Evolutionary conservation across 2,329 filamentous ascomycete species (phyloP), one percentile per base, ranked within the genome.

Genomic region (Claviceps humidiphila): DNA sequence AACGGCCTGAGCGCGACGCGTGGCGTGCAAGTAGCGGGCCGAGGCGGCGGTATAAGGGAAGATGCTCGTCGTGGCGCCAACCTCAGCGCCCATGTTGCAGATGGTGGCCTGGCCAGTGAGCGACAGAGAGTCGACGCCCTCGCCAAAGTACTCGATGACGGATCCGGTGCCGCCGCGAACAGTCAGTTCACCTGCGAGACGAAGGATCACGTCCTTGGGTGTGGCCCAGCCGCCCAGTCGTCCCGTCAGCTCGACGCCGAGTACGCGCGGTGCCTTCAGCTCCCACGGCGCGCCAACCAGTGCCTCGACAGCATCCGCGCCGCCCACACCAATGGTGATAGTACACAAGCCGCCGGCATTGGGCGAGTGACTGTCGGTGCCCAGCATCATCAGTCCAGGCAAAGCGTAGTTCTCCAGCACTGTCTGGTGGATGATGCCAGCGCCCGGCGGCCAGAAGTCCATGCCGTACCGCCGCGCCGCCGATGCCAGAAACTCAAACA

Each of bases 381-480:
- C 93, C 42, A 98, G 79, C 89, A 98, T 97, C 90, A 98, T 96
- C 60, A 97, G 71, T 49, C 93, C 93, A 20, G 93, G 93, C n/a
- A 91, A 82, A 38, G 90, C 87, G 66, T 98, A 98, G 72, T 98
- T 97, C 74, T 98, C 93, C 61, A 98, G 72, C 22, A 98, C 93
- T 50, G 88, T 95, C 77, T 98, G 93, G 71, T 98, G 93, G 59
- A 98, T 95, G 59, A 95, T 95, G 57, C 89, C 90, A 7, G 90
- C 89, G 55, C 90, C 90, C 0, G 89, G 89, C 2, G 89, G 88
- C 90, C 89, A 95, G 65, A 95, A 95, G 67, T 95, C 89, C 66
- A 95, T 93, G 45, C 90, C 90, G 63, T 93, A 95, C 68, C 85
- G 89, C 73, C 85, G 89, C 16, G 84, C 84, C 0, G 93, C 93